Evolutionary conservation across 176 grass and related monocot genomes (phyloP).

Genomic region (Eremochloa ophiuroides): DNA sequence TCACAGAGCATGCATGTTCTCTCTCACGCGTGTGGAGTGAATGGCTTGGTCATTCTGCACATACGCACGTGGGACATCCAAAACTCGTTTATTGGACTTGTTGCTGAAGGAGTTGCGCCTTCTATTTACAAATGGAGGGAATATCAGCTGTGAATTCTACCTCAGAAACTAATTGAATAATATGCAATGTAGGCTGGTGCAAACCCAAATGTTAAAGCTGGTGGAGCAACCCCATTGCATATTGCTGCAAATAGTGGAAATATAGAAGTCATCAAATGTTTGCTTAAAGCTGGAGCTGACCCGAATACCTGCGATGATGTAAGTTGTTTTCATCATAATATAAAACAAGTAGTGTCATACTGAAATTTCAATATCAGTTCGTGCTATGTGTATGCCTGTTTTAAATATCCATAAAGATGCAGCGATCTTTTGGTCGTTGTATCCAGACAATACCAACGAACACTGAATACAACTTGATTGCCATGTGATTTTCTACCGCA

Average conservation of each 20-base stretch:
- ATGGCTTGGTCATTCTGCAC: too few relatives aligned
- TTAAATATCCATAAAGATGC: background rate
- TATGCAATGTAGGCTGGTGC: conserved; percentile 64
- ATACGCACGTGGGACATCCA: too few relatives aligned
- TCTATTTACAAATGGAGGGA: too few relatives aligned
- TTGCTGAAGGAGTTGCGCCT: too few relatives aligned
- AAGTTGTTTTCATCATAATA: conserved; percentile 13
- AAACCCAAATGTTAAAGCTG: conserved; percentile 72
- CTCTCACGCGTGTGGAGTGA: too few relatives aligned
- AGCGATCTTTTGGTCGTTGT: background rate
- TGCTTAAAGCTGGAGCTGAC: conserved; percentile 79
- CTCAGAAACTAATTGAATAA: background rate
- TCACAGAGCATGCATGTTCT: too few relatives aligned
- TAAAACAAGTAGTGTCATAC: background rate
- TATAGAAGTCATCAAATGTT: conserved; percentile 60
- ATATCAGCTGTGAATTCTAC: background rate
- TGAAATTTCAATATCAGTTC: background rate
- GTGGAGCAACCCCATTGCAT: conserved; percentile 90
- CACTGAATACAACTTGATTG: background rate
- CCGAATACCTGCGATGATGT: conserved; percentile 83
- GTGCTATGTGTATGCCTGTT: background rate
- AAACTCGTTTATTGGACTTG: too few relatives aligned
- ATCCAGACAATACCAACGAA: background rate
- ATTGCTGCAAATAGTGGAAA: conserved; percentile 79
- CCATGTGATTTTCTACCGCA: conserved; percentile 14